Evolutionary conservation across 2,329 filamentous ascomycete genomes (phyloP).

Genomic region (Bipolaris zeicola): DNA sequence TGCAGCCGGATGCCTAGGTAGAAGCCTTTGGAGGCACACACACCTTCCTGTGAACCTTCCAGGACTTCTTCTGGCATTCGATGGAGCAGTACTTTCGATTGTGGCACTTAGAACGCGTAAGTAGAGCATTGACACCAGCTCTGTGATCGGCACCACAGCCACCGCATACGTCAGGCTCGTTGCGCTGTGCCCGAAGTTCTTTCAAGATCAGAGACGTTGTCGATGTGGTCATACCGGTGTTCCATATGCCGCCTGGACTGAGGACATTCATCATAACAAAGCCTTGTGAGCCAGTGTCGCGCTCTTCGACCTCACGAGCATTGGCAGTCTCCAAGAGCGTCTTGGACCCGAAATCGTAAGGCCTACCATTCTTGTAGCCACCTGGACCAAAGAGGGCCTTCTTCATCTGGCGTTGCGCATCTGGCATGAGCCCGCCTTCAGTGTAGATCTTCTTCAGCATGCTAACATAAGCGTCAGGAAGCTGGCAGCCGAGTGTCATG

Average conservation of each 20-base stretch:
- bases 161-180: slow-evolving; percentile 21
- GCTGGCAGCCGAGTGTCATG: slow-evolving; percentile 25
- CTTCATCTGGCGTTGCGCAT: slow-evolving; percentile 23
- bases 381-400: slow-evolving; percentile 27
- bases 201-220: slow-evolving; percentile 20
- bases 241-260: slow-evolving; percentile 20
- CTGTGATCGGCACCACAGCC: slow-evolving; percentile 15
- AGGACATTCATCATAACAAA: slow-evolving; percentile 20
- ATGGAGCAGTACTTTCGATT: slow-evolving; percentile 36
- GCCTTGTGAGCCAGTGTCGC: background rate
- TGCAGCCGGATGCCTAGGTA: background rate
- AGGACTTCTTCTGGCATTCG: slow-evolving; percentile 39
- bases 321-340: slow-evolving; percentile 16
- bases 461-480: slow-evolving; percentile 13
- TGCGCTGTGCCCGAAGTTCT: slow-evolving; percentile 23
- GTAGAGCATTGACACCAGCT: slow-evolving; percentile 14
- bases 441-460: slow-evolving; percentile 29
- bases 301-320: background rate
- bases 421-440: slow-evolving; percentile 20
- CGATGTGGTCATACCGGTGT: slow-evolving; percentile 19
- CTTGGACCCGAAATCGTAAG: slow-evolving; percentile 29
- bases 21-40: slow-evolving; percentile 16
- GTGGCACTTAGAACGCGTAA: slow-evolving; percentile 34
- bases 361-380: slow-evolving; percentile 20
- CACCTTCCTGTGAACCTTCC: slow-evolving; percentile 42